Evolutionary conservation across 192 early-diverging fungal genomes (phyloP), one percentile per base, ranked within the genome.

Genomic region (Gaertneriomyces sp.): DNA sequence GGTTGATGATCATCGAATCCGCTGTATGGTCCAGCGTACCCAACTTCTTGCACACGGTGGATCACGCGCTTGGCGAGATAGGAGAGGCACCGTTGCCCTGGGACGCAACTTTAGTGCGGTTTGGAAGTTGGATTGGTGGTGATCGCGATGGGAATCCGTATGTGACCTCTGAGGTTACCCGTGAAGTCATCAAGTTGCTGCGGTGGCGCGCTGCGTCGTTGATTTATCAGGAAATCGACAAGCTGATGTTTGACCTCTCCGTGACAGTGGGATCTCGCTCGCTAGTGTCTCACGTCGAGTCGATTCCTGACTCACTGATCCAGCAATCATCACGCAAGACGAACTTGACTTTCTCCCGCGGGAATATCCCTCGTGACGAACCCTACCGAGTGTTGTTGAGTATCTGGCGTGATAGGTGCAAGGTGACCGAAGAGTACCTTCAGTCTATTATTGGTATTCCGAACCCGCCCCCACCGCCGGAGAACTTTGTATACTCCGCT

Each of bases 91-190:
- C 72, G 17, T 47, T 74, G 4, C 67, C 66, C 9, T 44, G 59
- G 9, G 63, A 66, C 57, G 58, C 44, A 42, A 54, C 9, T 14
- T 45, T 73, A 8, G 64, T 73, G 19, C 63, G 59, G 7, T 73
- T 69, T 44, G 67, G 67, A 57, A 64, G 66, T 55, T 73, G 72
- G 72, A 69, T 73, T 46, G 67, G 68, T 20, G 74, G 67, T 10
- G 74, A 75, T 39, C 69, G 74, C 6, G 74, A 75, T 54, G 74
- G 74, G 14, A 75, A 75, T 69, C 74, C 69, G 4, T 75, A 44
- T 43, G 68, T 75, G 42, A 72, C 69, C 11, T 52, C 58, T 3
- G 68, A 75, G 33, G 69, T 70, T 16, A 75, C 69, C 17, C 58
- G 45, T 5, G 74, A 75, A 20, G 74, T 75, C 25, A 63, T 75